Percentiles rank a stretch among this genome's conserved stretches.
Evolutionary conservation across 495 filamentous ascomycete species (phyloP).

Genomic region (Penicillium angulare): DNA sequence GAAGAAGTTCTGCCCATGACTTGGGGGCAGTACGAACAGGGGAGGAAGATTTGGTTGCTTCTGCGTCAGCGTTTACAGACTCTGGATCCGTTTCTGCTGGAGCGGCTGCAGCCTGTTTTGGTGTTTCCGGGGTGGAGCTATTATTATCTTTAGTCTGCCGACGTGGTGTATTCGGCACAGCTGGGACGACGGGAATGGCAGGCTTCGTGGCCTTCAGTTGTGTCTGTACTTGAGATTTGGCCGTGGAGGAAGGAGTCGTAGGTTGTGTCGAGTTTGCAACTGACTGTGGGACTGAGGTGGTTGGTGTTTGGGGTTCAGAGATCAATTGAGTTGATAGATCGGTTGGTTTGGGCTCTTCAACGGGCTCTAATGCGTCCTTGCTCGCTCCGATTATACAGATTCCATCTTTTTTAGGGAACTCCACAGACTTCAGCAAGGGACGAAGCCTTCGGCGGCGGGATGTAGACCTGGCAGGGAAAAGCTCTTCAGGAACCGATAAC

Average conservation of each 20-base stretch:
- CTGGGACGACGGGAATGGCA: constrained; percentile 59
- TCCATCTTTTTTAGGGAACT: constrained; percentile 49
- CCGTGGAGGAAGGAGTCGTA: constrained; percentile 63
- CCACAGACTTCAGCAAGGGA: constrained; percentile 38
- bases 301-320: constrained; percentile 63
- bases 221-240: constrained; percentile 40
- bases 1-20: constrained; percentile 76
- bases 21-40: constrained; percentile 54
- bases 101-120: constrained; percentile 25
- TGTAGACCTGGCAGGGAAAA: constrained; percentile 59
- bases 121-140: constrained; percentile 38
- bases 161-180: constrained; percentile 56
- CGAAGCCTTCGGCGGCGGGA: constrained; percentile 38
- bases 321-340: constrained; percentile 34
- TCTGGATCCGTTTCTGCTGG: constrained; percentile 19
- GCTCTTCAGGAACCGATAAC: constrained; percentile 66
- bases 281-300: constrained; percentile 63
- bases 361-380: constrained; percentile 10
- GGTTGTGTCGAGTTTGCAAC: constrained; percentile 67
- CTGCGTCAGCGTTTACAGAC: constrained; percentile 24
- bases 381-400: constrained; percentile 17
- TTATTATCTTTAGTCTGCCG: constrained; percentile 42
- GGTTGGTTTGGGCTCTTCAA: constrained; percentile 16
- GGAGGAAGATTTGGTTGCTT: constrained; percentile 33
- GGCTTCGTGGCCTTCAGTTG: constrained; percentile 46